Evolutionary conservation across 73 alveolate species (phyloP), one percentile per base, ranked within the genome.

Genomic region (Stentor coeruleus): DNA sequence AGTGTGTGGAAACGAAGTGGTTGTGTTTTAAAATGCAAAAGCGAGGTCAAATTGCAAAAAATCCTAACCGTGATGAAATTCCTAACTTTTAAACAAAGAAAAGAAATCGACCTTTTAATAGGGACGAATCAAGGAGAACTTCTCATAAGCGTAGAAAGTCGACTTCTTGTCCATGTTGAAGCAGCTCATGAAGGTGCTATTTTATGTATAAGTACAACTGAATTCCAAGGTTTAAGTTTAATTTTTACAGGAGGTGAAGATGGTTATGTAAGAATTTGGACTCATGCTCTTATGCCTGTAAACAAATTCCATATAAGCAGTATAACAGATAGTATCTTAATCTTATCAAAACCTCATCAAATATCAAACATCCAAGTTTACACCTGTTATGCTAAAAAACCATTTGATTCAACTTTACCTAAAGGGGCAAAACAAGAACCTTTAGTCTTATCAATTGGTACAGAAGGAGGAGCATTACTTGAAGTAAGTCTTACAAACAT

Each of bases 191-290:
- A 91, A 26, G 94, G 97, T 3, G 88, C 95, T 0, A 92, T 94
- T 28, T 89, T 91, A 84, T 88, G 96, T 76, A 74, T 94, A n/a
- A 91, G 81, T 59, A 90, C 89, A 42, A 91, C 98, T 3, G 88
- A 90, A 58, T n/a, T 37, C n/a, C 35, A 77, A 20, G 80, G 80
- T 11, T 40, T 3, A 2, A 82, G 76, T 3, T 58, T 49, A 72
- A 83, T 94, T 40, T 59, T 94, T 33, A 94, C 98, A 6, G 87
- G 95, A 35, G 98, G 98, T 73, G 97, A 94, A 82, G 98, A 94
- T 84, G 98, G 97, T 14, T 82, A 85, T 33, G 82, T 94, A 31
- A 89, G 89, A 75, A 86, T 94, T 35, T 94, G 98, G 98, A 97
- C 93, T 76, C 82, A 88, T 3, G 40, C 87, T 26, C 39, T 87